Percentiles rank a stretch among this genome's conserved stretches.
These are phyloP conservation scores for Ophiocordyceps camponoti-leonardi DNA, from an alignment of 2,329 filamentous ascomycete species.

Conservation along the genomic window DNA sequence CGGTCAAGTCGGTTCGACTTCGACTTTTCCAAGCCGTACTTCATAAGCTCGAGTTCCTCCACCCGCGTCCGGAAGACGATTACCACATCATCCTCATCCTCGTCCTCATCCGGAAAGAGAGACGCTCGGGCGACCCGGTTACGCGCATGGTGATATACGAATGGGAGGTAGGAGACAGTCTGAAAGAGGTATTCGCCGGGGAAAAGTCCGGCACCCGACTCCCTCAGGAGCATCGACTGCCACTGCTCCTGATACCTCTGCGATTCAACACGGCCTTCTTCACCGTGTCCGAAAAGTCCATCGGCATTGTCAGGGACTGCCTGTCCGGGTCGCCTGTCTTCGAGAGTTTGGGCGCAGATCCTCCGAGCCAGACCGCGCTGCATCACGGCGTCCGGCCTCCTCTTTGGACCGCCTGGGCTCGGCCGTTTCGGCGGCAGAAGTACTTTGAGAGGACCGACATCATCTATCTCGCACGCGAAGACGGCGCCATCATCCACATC, in stretches of 20 bases:
- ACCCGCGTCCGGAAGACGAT: conserved; percentile 47
- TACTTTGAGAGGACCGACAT: conserved; percentile 53
- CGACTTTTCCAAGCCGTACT: conserved; percentile 52
- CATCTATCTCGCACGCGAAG: conserved; percentile 76
- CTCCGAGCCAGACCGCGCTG: conserved; percentile 22
- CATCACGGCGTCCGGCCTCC: conserved; percentile 32
- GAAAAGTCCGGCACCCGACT: conserved; percentile 33
- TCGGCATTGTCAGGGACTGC: conserved; percentile 38
- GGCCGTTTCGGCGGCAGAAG: conserved; percentile 48
- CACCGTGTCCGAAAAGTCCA: conserved; percentile 41
- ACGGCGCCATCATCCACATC: conserved; percentile 61
- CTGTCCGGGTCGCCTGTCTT: conserved; percentile 32
- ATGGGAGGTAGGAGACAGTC: conserved; percentile 36
- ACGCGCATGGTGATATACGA: conserved; percentile 41
- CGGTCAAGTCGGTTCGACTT: conserved; percentile 32
- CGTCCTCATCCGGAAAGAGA: conserved; percentile 29
- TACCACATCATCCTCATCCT: conserved; percentile 64
- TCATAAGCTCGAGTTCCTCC: conserved; percentile 72
- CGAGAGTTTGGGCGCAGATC: conserved; percentile 23
- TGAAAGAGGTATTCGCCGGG: conserved; percentile 25
- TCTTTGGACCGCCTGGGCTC: conserved; percentile 72
- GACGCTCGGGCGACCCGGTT: conserved; percentile 7
- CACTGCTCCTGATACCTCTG: conserved; percentile 55
- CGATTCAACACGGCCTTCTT: conserved; percentile 56
- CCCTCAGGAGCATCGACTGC: conserved; percentile 36